A percentile compares a stretch with the other conserved stretches of the same genome.
phyloP scores from a whole-genome alignment of 331 rosid species.

The Acacia concinna region DNA sequence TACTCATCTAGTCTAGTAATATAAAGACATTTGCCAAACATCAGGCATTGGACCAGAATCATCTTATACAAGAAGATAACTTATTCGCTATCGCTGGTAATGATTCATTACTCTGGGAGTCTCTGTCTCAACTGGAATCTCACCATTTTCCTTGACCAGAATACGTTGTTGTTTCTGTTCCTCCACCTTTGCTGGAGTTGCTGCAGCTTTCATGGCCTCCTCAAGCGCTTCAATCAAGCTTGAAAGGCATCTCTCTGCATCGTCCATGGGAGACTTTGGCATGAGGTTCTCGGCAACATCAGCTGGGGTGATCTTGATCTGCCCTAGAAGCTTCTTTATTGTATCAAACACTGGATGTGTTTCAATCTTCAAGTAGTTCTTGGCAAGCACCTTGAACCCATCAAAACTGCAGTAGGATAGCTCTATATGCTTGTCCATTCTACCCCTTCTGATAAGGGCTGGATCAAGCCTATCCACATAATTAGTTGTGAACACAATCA shows the following conservation, averaged over 20 bases:
- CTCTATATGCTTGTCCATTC: conserved; percentile 83
- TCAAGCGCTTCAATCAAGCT: conserved; percentile 62
- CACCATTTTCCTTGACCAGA: conserved; percentile 24
- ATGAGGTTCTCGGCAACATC: conserved; percentile 84
- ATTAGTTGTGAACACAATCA: conserved; percentile 76
- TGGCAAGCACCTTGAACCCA: conserved; percentile 75
- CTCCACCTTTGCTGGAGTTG: conserved; percentile 35
- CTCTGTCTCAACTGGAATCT: conserved; percentile 26
- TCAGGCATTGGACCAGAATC: not conserved
- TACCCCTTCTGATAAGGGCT: conserved; percentile 74
- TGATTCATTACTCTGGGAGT: conserved; percentile 29
- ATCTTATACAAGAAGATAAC: not conserved
- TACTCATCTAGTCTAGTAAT: not conserved
- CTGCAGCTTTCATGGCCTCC: conserved; percentile 39
- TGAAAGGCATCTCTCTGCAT: conserved; percentile 59
- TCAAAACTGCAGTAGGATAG: conserved; percentile 70
- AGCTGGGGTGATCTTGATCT: conserved; percentile 70
- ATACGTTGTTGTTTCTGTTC: conserved; percentile 32
- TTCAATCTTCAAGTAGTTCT: conserved; percentile 61
- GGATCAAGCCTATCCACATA: conserved; percentile 81
- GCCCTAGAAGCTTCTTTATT: conserved; percentile 49
- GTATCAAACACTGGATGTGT: conserved; percentile 53
- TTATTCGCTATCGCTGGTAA: conserved; percentile 12
- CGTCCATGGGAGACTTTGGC: conserved; percentile 74
- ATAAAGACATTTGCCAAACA: not conserved